Evolutionary conservation across 495 filamentous ascomycete genomes (phyloP).

Genomic region (Lophium mytilinum): DNA sequence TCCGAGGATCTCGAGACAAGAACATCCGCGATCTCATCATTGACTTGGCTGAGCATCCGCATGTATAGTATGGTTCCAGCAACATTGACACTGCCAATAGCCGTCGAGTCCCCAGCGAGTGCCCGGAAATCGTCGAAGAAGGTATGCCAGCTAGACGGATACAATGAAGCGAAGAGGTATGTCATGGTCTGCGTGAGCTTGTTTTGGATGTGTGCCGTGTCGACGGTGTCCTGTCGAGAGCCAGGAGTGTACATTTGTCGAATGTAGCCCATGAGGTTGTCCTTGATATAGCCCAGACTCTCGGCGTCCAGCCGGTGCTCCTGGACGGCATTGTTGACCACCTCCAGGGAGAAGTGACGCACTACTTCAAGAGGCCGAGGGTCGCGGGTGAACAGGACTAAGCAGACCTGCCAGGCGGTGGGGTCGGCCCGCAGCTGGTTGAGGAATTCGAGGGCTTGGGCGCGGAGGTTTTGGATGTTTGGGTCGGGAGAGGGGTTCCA

Average conservation of each 20-base stretch:
- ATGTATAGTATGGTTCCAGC: constrained; percentile 79
- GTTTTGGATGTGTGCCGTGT: constrained; percentile 77
- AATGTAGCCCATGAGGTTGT: constrained; percentile 70
- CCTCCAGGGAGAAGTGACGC: constrained; percentile 77
- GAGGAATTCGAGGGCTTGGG: constrained; percentile 80
- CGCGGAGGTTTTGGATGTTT: constrained; percentile 62
- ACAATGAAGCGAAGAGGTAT: constrained; percentile 77
- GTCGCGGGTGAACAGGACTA: constrained; percentile 71
- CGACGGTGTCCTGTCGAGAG: constrained; percentile 45
- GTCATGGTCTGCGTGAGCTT: constrained; percentile 95
- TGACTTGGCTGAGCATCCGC: constrained; percentile 74
- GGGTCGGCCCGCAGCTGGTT: constrained; percentile 71
- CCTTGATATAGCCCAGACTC: constrained; percentile 60
- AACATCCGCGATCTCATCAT: constrained; percentile 95
- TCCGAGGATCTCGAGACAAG: constrained; percentile 64
- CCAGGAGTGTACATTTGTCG: constrained; percentile 56
- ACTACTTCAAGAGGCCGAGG: constrained; percentile 76
- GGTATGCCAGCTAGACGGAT: constrained; percentile 71
- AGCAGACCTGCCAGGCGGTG: constrained; percentile 78
- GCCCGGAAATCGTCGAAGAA: constrained; percentile 83
- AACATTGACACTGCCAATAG: constrained; percentile 45
- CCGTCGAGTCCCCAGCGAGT: constrained; percentile 47
- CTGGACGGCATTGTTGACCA: constrained; percentile 85
- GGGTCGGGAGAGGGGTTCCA: constrained; percentile 67
- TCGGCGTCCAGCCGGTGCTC: constrained; percentile 58